Base-by-base conservation (phyloP, 2,329 filamentous ascomycete species). In the Aureobasidium sp. region DNA sequence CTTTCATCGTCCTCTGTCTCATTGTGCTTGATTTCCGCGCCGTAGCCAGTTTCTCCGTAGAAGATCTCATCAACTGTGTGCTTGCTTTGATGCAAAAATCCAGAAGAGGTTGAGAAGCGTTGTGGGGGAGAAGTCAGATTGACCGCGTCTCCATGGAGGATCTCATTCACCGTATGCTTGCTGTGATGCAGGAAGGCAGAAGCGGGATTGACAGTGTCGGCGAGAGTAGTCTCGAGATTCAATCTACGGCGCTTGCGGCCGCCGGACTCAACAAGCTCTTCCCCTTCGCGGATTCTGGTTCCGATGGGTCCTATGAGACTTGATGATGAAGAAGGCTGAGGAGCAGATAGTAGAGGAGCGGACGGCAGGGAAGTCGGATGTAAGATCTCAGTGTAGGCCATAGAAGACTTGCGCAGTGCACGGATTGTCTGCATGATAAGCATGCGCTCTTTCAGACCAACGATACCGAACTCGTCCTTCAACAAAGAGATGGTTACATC, bases 361-460 rank as follows among this genome's bases (percentile, higher is more conserved):
- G 42, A n/a, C 5, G 41, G 17, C 17, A 39, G 6, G 20, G 12
- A 12, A n/a, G 26, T 15, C 1, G 29, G 39, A 13, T 8, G 4
- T n/a, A 46, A 7, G n/a, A 5, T 36, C 17, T 44, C 37, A 10
- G 36, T 47, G 12, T 42, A 60, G 2, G 34, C 53, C 7, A 17
- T 10, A 12, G 20, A 60, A 61, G 50, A 39, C 26, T 39, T 55
- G 23, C 80, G 82, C 5, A 92, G 78, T 36, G 79, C 75, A 2
- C 77, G 67, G 61, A 92, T 83, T 10, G 84, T 84, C 63, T 80
- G 76, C 15, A 79, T 75, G 2, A 94, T 72, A 1, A 80, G 81
- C 48, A 78, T 76, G 62, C 84, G 82, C 64, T 87, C 83, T 2
- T 82, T 83, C 23, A 85, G 73, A 4, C 80, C 78, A 42, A 73